These are phyloP conservation scores for Pyricularia pennisetigena DNA, from an alignment of 2,329 filamentous ascomycete genomes.

Conservation along the genomic window DNA sequence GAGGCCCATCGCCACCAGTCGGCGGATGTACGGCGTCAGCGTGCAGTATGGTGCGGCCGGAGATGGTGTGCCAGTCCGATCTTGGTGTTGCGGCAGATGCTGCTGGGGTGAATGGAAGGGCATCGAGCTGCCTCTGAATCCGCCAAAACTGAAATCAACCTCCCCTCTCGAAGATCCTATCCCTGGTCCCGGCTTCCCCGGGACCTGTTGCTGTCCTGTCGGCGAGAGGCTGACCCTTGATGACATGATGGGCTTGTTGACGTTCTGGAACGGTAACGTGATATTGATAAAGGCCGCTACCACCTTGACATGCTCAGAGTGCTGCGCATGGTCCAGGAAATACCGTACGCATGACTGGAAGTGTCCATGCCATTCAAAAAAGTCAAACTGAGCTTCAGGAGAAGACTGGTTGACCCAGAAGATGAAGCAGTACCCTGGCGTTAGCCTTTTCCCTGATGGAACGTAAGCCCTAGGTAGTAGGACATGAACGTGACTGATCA, in stretches of 20 bases:
- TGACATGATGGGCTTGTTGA: slow-evolving; percentile 31
- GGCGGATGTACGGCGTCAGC: slow-evolving; percentile 79
- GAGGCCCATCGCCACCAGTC: slow-evolving; percentile 84
- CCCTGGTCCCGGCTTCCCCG: neutral
- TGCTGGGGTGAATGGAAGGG: neutral
- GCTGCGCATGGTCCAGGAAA: slow-evolving; percentile 86
- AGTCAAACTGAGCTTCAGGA: slow-evolving; percentile 52
- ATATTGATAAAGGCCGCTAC: slow-evolving; percentile 90
- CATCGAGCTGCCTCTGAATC: slow-evolving; percentile 7
- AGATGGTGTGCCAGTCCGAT: slow-evolving; percentile 6
- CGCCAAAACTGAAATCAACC: neutral
- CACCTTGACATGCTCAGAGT: slow-evolving; percentile 73
- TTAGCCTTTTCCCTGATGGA: neutral
- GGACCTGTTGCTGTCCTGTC: slow-evolving; percentile 16
- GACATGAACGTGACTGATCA: neutral
- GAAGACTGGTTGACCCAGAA: slow-evolving; percentile 26
- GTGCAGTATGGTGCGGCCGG: slow-evolving; percentile 40
- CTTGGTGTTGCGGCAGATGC: neutral
- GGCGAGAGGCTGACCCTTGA: slow-evolving; percentile 25
- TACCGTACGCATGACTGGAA: slow-evolving; percentile 86
- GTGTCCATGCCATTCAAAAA: slow-evolving; percentile 87
- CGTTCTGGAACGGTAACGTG: slow-evolving; percentile 72
- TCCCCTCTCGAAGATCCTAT: neutral
- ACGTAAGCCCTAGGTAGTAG: neutral
- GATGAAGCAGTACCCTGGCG: neutral